phyloP scores from a whole-genome alignment of 2,329 filamentous ascomycete genomes.

The Exophiala sp. region DNA sequence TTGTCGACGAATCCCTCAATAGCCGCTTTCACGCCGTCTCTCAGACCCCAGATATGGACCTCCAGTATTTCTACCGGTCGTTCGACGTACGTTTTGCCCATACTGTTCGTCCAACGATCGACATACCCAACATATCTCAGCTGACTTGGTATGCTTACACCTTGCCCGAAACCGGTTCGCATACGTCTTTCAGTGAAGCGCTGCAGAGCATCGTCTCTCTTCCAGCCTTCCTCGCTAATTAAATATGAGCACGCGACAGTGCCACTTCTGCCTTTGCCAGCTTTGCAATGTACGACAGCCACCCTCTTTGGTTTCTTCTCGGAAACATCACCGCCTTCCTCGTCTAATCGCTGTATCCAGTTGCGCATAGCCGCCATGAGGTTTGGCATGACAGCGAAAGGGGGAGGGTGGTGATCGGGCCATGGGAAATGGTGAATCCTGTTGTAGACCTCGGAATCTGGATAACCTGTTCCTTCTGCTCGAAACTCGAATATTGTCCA shows the following conservation, averaged over 20 bases:
- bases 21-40: constrained; percentile 81
- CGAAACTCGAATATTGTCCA: constrained; percentile 99
- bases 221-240: constrained; percentile 79
- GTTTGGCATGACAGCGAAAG: constrained; percentile 81
- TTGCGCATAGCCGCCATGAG: constrained; percentile 91
- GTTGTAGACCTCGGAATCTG: constrained; percentile 80
- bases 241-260: constrained; percentile 85
- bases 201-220: constrained; percentile 58
- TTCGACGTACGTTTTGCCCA: constrained; percentile 76
- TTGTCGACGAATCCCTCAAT: constrained; percentile 86
- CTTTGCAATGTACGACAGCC: constrained; percentile 93
- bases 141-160: constrained; percentile 91
- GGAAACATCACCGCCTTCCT: constrained; percentile 32
- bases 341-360: constrained; percentile 64
- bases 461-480: constrained; percentile 93
- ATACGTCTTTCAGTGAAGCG: constrained; percentile 80
- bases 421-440: constrained; percentile 89
- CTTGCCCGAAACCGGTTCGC: constrained; percentile 81
- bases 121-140: constrained; percentile 84
- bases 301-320: constrained; percentile 56
- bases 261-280: constrained; percentile 89
- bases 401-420: constrained; percentile 95
- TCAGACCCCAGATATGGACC: constrained; percentile 82
- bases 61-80: constrained; percentile 80
- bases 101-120: constrained; percentile 72